Conservation (phyloP, 495 filamentous ascomycete species). For the Talaromyces adpressus region DNA sequence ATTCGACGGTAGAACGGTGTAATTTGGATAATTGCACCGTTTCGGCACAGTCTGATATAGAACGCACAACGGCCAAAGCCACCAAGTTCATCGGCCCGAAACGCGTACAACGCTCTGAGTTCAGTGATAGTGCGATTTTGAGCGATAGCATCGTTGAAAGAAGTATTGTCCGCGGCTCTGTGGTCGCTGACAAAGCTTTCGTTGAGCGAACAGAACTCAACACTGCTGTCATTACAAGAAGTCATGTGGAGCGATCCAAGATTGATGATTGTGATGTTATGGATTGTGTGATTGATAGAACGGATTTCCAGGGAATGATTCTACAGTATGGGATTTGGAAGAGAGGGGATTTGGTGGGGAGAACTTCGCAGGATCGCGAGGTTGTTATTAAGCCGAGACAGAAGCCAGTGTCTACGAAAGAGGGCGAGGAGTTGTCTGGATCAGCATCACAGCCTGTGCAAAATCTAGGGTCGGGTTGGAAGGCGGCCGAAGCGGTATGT, state of each 20-base stretch:
- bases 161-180: constrained; percentile 13
- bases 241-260: constrained; percentile 12
- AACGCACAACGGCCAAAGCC: constrained; percentile 9
- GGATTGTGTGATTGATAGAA: constrained; percentile 21
- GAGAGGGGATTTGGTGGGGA: constrained; percentile 24
- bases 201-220: constrained; percentile 14
- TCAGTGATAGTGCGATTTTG: constrained; percentile 16
- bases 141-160: constrained; percentile 13
- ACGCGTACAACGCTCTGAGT: constrained; percentile 14
- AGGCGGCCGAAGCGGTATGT: constrained; percentile 6
- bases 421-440: background rate
- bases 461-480: background rate
- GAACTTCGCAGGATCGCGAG: constrained; percentile 15
- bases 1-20: constrained; percentile 12
- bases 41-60: constrained; percentile 9
- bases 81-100: constrained; percentile 14
- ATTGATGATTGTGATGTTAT: constrained; percentile 24
- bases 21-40: constrained; percentile 15
- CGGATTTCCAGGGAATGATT: constrained; percentile 23
- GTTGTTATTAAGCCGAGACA: constrained; percentile 7
- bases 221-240: constrained; percentile 13
- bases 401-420: background rate
- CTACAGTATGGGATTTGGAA: constrained; percentile 31
- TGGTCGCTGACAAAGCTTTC: constrained; percentile 11
- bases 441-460: background rate